A percentile compares a stretch with the other conserved stretches of the same genome.
Evolutionary conservation across 805 yeast species (phyloP).

Genomic region (Komagataella kurtzmanii): DNA sequence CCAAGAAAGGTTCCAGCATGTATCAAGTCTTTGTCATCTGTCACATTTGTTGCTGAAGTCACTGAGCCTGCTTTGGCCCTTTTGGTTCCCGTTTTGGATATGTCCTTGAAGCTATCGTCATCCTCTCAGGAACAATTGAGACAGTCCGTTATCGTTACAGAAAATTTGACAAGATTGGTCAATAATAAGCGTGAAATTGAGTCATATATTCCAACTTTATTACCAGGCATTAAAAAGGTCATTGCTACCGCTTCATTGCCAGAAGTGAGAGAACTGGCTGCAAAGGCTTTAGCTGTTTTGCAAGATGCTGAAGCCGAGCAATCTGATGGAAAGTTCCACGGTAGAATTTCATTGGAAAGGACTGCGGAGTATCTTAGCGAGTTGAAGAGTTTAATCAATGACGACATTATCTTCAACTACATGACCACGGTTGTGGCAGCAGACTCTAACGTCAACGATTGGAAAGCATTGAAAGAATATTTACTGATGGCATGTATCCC

Average conservation of each 20-base stretch:
- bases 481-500: conserved; percentile 25
- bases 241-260: conserved; percentile 86
- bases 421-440: conserved; percentile 38
- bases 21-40: conserved; percentile 79
- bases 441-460: conserved; percentile 63
- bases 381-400: conserved; percentile 16
- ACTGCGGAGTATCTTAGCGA: conserved; percentile 30
- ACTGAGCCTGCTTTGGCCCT: conserved; percentile 90
- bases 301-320: conserved; percentile 65
- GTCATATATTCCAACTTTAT: conserved; percentile 67
- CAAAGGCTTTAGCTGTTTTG: conserved; percentile 72
- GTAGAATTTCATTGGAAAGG: conserved; percentile 47
- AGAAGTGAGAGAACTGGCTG: conserved; percentile 89
- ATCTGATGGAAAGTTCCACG: conserved; percentile 62
- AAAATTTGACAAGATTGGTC: conserved; percentile 88
- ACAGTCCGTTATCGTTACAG: conserved; percentile 92
- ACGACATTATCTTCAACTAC: conserved; percentile 29
- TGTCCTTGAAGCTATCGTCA: conserved; percentile 76
- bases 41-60: conserved; percentile 96
- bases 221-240: conserved; percentile 89
- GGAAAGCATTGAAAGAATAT: conserved; percentile 48
- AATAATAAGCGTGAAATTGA: conserved; percentile 89
- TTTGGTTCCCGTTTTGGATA: conserved; percentile 82
- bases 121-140: conserved; percentile 93
- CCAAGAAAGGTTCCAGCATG: conserved; percentile 83